These are phyloP conservation scores for Cryphonectria carpinicola DNA, from an alignment of 2,329 filamentous ascomycete genomes.

Conservation along the genomic window DNA sequence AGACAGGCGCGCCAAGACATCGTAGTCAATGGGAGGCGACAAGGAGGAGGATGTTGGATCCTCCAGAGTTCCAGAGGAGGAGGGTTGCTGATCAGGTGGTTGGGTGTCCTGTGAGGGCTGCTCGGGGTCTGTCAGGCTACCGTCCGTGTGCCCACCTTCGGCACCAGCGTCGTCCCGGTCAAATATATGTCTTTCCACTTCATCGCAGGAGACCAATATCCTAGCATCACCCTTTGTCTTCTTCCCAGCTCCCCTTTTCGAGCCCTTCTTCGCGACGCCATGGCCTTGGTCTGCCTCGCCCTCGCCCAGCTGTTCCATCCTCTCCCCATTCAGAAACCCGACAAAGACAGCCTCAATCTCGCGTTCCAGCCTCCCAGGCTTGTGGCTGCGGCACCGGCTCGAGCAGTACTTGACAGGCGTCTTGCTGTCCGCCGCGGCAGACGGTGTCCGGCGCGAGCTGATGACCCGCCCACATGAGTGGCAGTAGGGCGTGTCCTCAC, in stretches of 20 bases:
- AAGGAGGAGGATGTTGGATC: background rate
- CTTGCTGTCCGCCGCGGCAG: conserved; percentile 5
- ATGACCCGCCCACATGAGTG: conserved; percentile 61
- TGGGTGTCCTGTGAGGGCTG: background rate
- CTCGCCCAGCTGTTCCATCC: background rate
- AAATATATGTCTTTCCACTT: conserved; percentile 56
- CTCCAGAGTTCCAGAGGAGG: conserved; percentile 13
- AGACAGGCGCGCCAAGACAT: conserved; percentile 38
- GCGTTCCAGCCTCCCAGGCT: conserved; percentile 53
- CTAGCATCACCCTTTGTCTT: conserved; percentile 54
- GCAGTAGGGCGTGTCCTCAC: conserved; percentile 57
- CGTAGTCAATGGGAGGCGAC: conserved; percentile 22
- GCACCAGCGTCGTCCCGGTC: conserved; percentile 45
- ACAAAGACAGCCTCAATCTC: conserved; percentile 57
- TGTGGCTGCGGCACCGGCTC: conserved; percentile 54
- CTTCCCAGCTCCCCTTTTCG: conserved; percentile 37
- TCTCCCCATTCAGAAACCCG: conserved; percentile 36
- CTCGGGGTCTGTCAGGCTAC: background rate
- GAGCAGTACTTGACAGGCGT: conserved; percentile 59
- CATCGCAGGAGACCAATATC: conserved; percentile 52
- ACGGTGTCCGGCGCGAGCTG: conserved; percentile 39
- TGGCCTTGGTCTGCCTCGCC: background rate
- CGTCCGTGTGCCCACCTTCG: conserved; percentile 41
- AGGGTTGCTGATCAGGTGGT: background rate
- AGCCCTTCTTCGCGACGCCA: conserved; percentile 8